phyloP scores from a whole-genome alignment of 495 filamentous ascomycete species.

The Aspergillus kassunensis region DNA sequence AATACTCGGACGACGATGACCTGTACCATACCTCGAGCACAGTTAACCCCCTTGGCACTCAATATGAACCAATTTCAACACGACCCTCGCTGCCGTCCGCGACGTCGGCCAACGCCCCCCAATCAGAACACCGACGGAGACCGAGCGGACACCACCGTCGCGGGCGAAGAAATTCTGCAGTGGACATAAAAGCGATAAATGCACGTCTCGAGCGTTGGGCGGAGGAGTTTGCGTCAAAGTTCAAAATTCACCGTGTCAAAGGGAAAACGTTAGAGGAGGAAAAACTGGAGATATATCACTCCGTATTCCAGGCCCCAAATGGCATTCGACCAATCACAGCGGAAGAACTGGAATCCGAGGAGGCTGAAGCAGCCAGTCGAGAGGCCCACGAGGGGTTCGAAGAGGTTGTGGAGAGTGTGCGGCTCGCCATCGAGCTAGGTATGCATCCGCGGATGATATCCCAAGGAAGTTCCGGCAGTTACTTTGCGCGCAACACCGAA shows the following conservation, averaged over 20 bases:
- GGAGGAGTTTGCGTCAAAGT: conserved; percentile 95
- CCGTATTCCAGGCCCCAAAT: conserved; percentile 89
- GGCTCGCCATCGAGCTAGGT: conserved; percentile 82
- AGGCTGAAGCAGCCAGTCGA: conserved; percentile 48
- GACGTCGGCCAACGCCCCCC: conserved; percentile 33
- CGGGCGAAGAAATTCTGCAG: conserved; percentile 75
- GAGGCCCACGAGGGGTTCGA: conserved; percentile 82
- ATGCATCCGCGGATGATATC: conserved; percentile 94
- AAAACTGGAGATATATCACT: conserved; percentile 92
- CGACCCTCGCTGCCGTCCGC: conserved; percentile 48
- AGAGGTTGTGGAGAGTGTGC: conserved; percentile 82
- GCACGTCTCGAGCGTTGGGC: conserved; percentile 94
- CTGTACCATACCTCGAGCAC: conserved; percentile 53
- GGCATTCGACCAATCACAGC: conserved; percentile 71
- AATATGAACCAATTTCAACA: conserved; percentile 63
- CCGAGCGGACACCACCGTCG: conserved; percentile 48
- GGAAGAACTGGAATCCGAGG: conserved; percentile 64
- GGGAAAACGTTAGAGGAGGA: conserved; percentile 75
- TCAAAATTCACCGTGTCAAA: conserved; percentile 80
- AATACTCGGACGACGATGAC: conserved; percentile 69
- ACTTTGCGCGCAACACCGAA: conserved; percentile 88
- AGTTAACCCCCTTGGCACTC: conserved; percentile 57
- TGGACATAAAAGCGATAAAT: conserved; percentile 99
- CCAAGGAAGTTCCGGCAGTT: conserved; percentile 94
- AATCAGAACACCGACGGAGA: conserved; percentile 44